phyloP scores from a whole-genome alignment of 164 flowering plant species.

The Tetrastigma voinierianum region DNA sequence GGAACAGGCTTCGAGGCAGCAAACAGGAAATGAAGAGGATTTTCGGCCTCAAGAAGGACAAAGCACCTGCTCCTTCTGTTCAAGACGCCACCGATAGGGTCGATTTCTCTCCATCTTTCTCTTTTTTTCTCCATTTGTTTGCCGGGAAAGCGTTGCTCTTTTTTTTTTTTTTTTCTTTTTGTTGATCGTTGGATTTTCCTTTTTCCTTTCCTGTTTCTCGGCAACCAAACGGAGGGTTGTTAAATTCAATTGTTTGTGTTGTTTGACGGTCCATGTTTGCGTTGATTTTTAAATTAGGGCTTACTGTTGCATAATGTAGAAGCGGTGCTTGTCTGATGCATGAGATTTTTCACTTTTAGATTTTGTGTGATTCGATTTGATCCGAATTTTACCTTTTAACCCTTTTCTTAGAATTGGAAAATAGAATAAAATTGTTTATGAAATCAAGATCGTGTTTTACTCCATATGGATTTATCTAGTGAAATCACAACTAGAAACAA shows the following conservation, averaged over 20 bases:
- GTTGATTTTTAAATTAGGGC: background rate
- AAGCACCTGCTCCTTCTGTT: conserved; percentile 83
- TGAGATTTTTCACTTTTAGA: background rate
- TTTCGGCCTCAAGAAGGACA: conserved; percentile 84
- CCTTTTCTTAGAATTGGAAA: no score
- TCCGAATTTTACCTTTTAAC: no score
- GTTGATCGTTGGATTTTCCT: background rate
- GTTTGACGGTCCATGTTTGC: background rate
- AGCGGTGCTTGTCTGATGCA: no score
- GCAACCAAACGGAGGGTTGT: background rate
- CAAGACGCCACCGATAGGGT: conserved; percentile 82
- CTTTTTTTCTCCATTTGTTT: background rate
- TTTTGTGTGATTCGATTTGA: no score
- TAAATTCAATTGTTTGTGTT: background rate
- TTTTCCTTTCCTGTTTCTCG: background rate
- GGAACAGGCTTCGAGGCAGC: background rate
- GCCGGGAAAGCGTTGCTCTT: background rate
- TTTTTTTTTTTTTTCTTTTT: background rate
- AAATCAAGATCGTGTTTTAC: no score
- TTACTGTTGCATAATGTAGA: background rate
- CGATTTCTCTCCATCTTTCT: background rate
- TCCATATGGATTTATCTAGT: no score
- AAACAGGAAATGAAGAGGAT: conserved; percentile 65
- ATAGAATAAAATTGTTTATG: no score
- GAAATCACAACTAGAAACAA: no score